A percentile compares a stretch with the other conserved stretches of the same genome.
Evolutionary conservation across 345 rosid species (phyloP).

Genomic region (Salix suchowensis): DNA sequence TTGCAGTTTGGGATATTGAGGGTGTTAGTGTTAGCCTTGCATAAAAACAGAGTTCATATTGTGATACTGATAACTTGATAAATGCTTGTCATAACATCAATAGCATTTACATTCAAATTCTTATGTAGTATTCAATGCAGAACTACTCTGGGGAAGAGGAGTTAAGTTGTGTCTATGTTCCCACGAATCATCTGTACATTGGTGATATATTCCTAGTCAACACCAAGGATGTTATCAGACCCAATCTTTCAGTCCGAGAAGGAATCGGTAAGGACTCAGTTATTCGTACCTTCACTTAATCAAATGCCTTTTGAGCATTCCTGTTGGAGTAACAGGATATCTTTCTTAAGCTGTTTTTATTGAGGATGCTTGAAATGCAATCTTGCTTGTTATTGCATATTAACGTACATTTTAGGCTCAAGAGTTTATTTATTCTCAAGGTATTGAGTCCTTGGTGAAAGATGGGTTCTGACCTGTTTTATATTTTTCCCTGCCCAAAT

Average conservation of each 20-base stretch:
- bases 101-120: background rate
- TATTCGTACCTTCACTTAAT: background rate
- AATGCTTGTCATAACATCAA: background rate
- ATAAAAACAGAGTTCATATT: background rate
- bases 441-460: background rate
- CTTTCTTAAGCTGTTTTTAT: background rate
- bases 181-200: conserved; percentile 95
- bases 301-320: background rate
- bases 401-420: background rate
- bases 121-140: conserved; percentile 40
- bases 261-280: conserved; percentile 72
- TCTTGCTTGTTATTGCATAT: background rate
- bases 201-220: conserved; percentile 87
- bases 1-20: background rate
- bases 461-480: background rate
- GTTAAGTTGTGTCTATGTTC: conserved; percentile 92
- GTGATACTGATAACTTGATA: background rate
- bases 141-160: conserved; percentile 85
- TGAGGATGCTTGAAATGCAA: background rate
- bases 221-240: conserved; percentile 84
- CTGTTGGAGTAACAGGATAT: background rate
- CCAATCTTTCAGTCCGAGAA: conserved; percentile 92
- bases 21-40: background rate
- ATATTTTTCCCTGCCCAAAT: background rate
- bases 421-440: background rate